Percentiles rank a stretch among this genome's conserved stretches.
These are phyloP conservation scores for Dryadomyces quercus-mongolicae DNA, from an alignment of 2,329 filamentous ascomycete genomes.

Conservation along the genomic window DNA sequence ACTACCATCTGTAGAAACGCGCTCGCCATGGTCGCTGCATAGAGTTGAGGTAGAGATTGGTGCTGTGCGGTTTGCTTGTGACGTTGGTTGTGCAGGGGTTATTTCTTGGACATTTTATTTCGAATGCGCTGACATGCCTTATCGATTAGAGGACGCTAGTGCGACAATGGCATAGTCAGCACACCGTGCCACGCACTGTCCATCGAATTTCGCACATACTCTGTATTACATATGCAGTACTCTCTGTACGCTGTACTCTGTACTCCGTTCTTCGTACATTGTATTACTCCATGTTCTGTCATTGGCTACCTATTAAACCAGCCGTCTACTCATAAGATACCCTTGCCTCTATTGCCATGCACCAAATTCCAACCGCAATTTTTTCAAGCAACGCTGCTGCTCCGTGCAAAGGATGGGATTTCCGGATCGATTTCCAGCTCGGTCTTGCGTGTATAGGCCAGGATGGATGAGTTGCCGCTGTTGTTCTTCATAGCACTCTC, in stretches of 20 bases:
- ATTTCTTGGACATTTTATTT: background rate
- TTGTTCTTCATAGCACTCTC: conserved; percentile 30
- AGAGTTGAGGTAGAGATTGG: background rate
- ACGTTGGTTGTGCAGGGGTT: background rate
- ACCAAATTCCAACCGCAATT: background rate
- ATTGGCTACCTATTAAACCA: no score
- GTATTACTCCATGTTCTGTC: no score
- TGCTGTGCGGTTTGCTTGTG: background rate
- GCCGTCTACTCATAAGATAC: background rate
- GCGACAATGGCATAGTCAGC: background rate
- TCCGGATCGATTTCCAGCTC: background rate
- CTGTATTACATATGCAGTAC: no score
- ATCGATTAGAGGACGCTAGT: background rate
- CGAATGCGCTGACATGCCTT: background rate
- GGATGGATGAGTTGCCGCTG: conserved; percentile 19
- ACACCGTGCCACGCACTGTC: background rate
- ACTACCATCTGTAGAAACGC: conserved; percentile 67
- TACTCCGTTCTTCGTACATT: no score
- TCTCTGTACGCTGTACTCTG: no score
- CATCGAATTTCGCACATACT: no score
- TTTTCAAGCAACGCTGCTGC: background rate
- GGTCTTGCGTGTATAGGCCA: conserved; percentile 24
- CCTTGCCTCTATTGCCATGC: background rate
- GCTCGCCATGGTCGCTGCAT: conserved; percentile 39
- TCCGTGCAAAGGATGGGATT: background rate